Evolutionary conservation across 306 rosid species (phyloP).

Genomic region (Purshia tridentata): DNA sequence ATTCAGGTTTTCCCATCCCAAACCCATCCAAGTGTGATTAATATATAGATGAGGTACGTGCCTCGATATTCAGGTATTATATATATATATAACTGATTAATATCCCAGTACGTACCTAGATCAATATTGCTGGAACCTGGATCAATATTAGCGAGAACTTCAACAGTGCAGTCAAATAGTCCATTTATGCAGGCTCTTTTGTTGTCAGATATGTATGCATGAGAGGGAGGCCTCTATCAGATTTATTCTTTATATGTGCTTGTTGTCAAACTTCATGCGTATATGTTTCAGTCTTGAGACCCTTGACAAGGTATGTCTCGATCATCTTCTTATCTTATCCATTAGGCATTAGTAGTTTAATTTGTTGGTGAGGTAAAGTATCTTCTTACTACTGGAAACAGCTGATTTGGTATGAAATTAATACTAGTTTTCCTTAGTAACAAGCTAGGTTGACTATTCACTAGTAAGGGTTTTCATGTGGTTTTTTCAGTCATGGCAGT

Average conservation of each 20-base stretch:
- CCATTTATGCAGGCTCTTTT: slow-evolving; percentile 50
- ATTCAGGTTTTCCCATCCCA: slow-evolving; percentile 51
- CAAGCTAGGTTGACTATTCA: not conserved
- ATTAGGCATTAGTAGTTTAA: not conserved
- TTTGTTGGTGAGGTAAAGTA: not conserved
- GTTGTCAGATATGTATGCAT: too few relatives aligned
- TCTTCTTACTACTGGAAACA: slow-evolving; percentile 1
- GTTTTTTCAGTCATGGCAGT: too few relatives aligned
- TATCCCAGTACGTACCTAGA: slow-evolving; percentile 55
- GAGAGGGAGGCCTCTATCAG: slow-evolving; percentile 44
- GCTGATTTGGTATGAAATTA: not conserved
- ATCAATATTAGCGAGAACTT: slow-evolving; percentile 59
- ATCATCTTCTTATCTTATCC: slow-evolving; percentile 3
- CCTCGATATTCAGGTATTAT: too few relatives aligned
- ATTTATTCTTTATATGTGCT: slow-evolving; percentile 65
- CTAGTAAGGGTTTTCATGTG: not conserved
- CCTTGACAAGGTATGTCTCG: slow-evolving; percentile 63
- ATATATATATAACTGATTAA: too few relatives aligned
- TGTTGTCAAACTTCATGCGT: slow-evolving; percentile 66
- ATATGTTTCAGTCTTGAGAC: slow-evolving; percentile 49
- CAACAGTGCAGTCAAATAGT: slow-evolving; percentile 73
- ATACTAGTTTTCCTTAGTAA: not conserved
- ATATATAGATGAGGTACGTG: too few relatives aligned
- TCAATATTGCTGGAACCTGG: slow-evolving; percentile 45
- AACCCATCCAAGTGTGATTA: slow-evolving; percentile 39